Percentiles rank a stretch among this genome's conserved stretches.
Conservation (phyloP, 805 yeast genomes). For the Zygotorulaspora danielsina region DNA sequence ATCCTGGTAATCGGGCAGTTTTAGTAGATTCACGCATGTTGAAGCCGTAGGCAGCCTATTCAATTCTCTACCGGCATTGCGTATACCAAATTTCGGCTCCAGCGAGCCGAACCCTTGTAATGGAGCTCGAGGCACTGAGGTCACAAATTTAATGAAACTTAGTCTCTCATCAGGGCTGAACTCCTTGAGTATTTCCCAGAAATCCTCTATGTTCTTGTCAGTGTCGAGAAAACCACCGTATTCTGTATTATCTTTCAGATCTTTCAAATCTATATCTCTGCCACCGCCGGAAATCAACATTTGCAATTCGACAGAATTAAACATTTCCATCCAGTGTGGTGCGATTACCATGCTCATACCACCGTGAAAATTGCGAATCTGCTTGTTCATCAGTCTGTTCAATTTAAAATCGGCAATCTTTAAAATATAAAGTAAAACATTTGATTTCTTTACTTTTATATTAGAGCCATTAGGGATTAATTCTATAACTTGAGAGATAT, state of each 20-base stretch:
- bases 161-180: slow-evolving; percentile 58
- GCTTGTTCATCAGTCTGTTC: slow-evolving; percentile 57
- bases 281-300: slow-evolving; percentile 79
- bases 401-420: slow-evolving; percentile 75
- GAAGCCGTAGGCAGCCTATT: slow-evolving; percentile 83
- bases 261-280: slow-evolving; percentile 63
- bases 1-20: slow-evolving; percentile 75
- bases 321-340: slow-evolving; percentile 75
- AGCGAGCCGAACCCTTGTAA: slow-evolving; percentile 75
- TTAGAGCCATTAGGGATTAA: slow-evolving; percentile 57
- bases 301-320: slow-evolving; percentile 79
- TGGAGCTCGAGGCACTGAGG: slow-evolving; percentile 90
- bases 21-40: slow-evolving; percentile 85
- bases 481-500: slow-evolving; percentile 45
- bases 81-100: slow-evolving; percentile 74
- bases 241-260: slow-evolving; percentile 57
- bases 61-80: slow-evolving; percentile 54
- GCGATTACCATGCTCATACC: slow-evolving; percentile 70
- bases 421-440: slow-evolving; percentile 69
- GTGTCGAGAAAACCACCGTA: slow-evolving; percentile 58
- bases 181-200: slow-evolving; percentile 76
- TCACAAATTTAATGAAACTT: slow-evolving; percentile 77
- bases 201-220: slow-evolving; percentile 56
- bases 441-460: slow-evolving; percentile 52
- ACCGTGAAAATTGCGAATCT: slow-evolving; percentile 51